phyloP scores from a whole-genome alignment of 148 eudicot genomes.

The Vaccinium vitisidaea region DNA sequence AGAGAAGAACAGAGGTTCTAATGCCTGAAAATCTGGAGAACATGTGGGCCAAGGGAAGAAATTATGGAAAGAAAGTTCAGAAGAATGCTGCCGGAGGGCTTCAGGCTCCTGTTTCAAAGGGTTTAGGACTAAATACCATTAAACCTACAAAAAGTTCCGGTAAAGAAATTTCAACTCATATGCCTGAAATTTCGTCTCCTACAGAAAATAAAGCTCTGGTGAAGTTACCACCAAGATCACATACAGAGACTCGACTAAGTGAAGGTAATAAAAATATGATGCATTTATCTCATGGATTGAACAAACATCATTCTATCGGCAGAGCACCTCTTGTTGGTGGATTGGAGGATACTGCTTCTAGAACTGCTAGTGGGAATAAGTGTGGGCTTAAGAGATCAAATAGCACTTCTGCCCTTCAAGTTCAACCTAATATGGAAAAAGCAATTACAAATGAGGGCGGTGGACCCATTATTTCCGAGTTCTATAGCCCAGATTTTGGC shows the following conservation, averaged over 20 bases:
- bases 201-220: slow-evolving; percentile 33
- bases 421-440: slow-evolving; percentile 38
- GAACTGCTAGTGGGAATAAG: slow-evolving; percentile 37
- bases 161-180: slow-evolving; percentile 22
- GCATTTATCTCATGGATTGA: slow-evolving; percentile 26
- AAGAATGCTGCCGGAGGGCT: slow-evolving; percentile 31
- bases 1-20: slow-evolving; percentile 92
- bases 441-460: slow-evolving; percentile 38
- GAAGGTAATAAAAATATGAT: slow-evolving; percentile 23
- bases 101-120: slow-evolving; percentile 32
- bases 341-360: slow-evolving; percentile 24
- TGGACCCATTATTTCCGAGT: slow-evolving; percentile 65
- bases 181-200: slow-evolving; percentile 15
- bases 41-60: slow-evolving; percentile 96
- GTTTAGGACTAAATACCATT: not conserved
- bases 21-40: slow-evolving; percentile 98
- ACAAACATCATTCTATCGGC: slow-evolving; percentile 22
- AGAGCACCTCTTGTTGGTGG: slow-evolving; percentile 25
- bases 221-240: slow-evolving; percentile 32
- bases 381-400: slow-evolving; percentile 66
- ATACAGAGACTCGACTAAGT: slow-evolving; percentile 28
- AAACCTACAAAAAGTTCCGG: slow-evolving; percentile 22
- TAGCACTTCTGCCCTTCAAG: slow-evolving; percentile 73
- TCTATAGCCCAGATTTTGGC: slow-evolving; percentile 58
- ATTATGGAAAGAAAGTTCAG: slow-evolving; percentile 43